phyloP scores from a whole-genome alignment of 2,329 filamentous ascomycete species.

The Aspergillus nomiae region DNA sequence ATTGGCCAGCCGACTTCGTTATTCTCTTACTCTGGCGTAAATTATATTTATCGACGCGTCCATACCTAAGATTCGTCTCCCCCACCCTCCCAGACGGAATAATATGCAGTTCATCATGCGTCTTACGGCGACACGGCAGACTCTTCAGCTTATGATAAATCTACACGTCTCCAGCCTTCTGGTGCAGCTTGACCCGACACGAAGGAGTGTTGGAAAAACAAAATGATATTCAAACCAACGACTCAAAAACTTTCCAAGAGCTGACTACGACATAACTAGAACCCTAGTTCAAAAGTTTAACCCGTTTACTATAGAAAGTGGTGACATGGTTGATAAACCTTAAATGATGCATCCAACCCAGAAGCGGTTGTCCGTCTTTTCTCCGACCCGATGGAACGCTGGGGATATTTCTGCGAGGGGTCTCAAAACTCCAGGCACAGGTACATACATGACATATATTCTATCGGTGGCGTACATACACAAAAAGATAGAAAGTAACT shows the following conservation, averaged over 20 bases:
- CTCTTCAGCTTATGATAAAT: constrained; percentile 2
- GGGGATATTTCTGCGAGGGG: not conserved
- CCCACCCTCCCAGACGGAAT: not conserved
- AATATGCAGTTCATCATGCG: not conserved
- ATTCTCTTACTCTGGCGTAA: not conserved
- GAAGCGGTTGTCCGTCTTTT: not conserved
- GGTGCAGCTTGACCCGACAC: not conserved
- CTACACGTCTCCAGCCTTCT: not conserved
- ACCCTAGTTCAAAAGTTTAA: not conserved
- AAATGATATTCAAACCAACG: not conserved
- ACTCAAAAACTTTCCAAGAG: not conserved
- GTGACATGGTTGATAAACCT: not conserved
- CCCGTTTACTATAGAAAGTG: not conserved
- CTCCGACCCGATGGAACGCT: not conserved
- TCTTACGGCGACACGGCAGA: not conserved
- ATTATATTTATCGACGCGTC: not conserved
- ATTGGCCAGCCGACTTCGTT: not conserved
- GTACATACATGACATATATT: constrained; percentile 1
- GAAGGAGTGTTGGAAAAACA: not conserved
- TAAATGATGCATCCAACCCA: not conserved
- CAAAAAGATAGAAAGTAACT: not conserved
- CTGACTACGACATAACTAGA: not conserved
- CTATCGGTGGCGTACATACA: not conserved
- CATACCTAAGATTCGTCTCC: not conserved
- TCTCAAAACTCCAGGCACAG: not conserved